phyloP scores from a whole-genome alignment of 140 eudicot species.

The Eryngium alpinum region DNA sequence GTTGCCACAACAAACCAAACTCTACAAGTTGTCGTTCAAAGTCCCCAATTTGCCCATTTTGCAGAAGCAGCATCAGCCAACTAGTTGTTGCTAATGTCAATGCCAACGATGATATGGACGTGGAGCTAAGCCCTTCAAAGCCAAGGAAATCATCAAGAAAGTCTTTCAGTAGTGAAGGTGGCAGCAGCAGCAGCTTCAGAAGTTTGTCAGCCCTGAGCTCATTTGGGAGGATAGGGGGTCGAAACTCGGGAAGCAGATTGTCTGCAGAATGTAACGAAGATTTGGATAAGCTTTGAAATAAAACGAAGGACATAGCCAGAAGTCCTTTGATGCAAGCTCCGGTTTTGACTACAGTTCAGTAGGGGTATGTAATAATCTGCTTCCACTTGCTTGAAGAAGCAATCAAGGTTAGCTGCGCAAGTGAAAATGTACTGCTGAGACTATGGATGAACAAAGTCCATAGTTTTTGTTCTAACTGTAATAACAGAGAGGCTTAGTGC shows the following conservation, averaged over 20 bases:
- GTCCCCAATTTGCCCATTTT: conserved; percentile 83
- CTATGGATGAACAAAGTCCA: neutral
- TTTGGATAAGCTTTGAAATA: conserved; percentile 29
- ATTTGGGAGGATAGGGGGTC: conserved; percentile 54
- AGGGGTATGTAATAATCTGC: neutral
- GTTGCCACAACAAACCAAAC: conserved; percentile 79
- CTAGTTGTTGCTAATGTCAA: conserved; percentile 60
- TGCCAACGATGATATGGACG: conserved; percentile 23
- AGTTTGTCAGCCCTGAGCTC: conserved; percentile 56
- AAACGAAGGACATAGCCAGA: neutral
- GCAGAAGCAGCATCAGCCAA: conserved; percentile 69
- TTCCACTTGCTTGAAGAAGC: neutral
- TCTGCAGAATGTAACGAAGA: conserved; percentile 35
- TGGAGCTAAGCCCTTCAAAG: conserved; percentile 36
- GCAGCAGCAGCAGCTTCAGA: conserved; percentile 87
- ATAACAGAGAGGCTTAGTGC: neutral
- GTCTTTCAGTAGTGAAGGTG: conserved; percentile 58
- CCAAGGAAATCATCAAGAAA: conserved; percentile 41
- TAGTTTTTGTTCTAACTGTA: neutral
- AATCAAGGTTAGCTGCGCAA: neutral
- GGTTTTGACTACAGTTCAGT: neutral
- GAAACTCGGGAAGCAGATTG: conserved; percentile 52
- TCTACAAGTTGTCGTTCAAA: conserved; percentile 36
- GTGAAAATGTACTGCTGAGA: neutral
- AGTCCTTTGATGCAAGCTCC: no score